Base-by-base conservation (phyloP, 1,284 basidiomycete genomes). In the Phellopilus nigrolimitatus region DNA sequence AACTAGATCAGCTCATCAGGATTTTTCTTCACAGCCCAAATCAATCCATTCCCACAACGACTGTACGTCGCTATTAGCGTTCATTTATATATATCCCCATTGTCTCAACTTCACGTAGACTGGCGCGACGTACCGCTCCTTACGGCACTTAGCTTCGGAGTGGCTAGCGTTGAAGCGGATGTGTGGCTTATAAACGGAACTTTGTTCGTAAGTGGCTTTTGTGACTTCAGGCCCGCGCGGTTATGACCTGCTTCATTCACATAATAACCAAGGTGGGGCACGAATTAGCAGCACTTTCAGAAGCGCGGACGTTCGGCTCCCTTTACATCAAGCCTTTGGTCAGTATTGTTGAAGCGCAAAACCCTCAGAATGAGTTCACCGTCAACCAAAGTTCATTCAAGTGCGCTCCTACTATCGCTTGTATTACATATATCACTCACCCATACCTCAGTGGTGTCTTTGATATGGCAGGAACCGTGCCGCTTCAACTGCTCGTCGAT, bases 41-140 rank as follows among this genome's bases (percentile, higher is more conserved):
- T 53, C 55, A 4, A 78, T 79, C 24, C 76, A 78, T 59, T 78
- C 76, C 0, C 76, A 80, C 57, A 79, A 79, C 57, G 75, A 78
- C 51, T 79, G 76, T 78, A 51, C 61, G 70, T 62, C 17, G 12
- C 13, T 19, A 13, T 38, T 22, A n/a, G n/a, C n/a, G n/a, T 24
- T 48, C 17, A 31, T 8, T 21, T 34, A 41, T 12, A 21, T 31
- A 12, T 17, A 25, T 38, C 10, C 8, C 39, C 21, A 38, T 21
- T 46, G 17, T 28, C 24, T 50, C 21, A 52, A 40, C 36, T 28
- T 25, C 33, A 4, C 21, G 5, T 37, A 78, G 76, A 80, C 61
- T 78, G 75, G 75, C 67, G 75, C 22, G 74, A 78, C 53, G 75
- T 77, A 2, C 76, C 76, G 4, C 62, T 79, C 24, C 61, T 77